Percentiles rank a stretch among this genome's conserved stretches.
Conservation (phyloP, 805 yeast species). For the Ogataea populi-albae region DNA sequence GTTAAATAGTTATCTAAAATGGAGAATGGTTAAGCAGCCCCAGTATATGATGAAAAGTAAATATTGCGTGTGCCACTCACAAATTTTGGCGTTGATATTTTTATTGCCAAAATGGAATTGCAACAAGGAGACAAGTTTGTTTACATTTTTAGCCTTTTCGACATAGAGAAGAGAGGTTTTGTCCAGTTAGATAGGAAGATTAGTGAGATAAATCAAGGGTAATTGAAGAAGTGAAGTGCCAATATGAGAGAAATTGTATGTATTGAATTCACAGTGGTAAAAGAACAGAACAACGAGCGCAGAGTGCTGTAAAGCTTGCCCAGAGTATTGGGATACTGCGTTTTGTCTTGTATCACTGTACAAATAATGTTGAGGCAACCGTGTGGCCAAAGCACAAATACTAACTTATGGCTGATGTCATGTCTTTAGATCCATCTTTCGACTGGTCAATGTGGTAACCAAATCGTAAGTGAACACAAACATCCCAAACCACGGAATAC, state of each 20-base stretch:
- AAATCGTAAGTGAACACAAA: slow-evolving; percentile 56
- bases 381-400: too few relatives aligned
- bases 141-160: too few relatives aligned
- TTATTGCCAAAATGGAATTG: slow-evolving; percentile 14
- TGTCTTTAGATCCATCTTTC: slow-evolving; percentile 92
- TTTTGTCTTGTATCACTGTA: too few relatives aligned
- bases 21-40: slow-evolving; percentile 15
- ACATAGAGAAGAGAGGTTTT: too few relatives aligned
- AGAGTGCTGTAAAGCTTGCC: too few relatives aligned
- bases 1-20: too few relatives aligned
- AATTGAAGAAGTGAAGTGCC: neutral
- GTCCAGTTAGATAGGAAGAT: neutral
- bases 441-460: slow-evolving; percentile 99
- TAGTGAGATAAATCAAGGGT: slow-evolving; percentile 2
- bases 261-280: slow-evolving; percentile 3
- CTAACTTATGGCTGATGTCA: too few relatives aligned
- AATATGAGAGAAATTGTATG: slow-evolving; percentile 35
- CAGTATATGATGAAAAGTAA: slow-evolving; percentile 12
- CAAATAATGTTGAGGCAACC: too few relatives aligned
- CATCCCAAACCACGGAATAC: neutral
- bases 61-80: slow-evolving; percentile 17
- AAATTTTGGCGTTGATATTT: slow-evolving; percentile 18
- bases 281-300: too few relatives aligned
- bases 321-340: too few relatives aligned
- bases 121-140: slow-evolving; percentile 11